Evolutionary conservation across 2,329 filamentous ascomycete genomes (phyloP).

Genomic region (Colletotrichum sidae): DNA sequence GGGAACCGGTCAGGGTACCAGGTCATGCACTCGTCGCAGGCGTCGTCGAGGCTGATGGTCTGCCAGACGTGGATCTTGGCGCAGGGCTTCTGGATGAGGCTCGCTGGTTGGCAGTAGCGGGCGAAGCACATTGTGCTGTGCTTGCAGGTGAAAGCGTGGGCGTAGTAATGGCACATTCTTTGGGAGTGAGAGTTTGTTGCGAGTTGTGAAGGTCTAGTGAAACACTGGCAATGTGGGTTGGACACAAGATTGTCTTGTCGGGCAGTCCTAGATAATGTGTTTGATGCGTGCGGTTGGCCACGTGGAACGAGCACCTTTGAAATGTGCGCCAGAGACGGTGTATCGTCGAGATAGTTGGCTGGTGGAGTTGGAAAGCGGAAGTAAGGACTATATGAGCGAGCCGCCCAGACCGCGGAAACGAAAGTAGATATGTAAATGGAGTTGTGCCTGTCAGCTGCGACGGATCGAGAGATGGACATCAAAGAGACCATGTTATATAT

Average conservation of each 20-base stretch:
- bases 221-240: no score
- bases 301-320: no score
- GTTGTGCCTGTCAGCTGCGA: background rate
- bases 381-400: no score
- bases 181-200: background rate
- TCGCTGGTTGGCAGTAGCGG: slow-evolving; percentile 49
- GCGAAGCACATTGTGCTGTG: slow-evolving; percentile 50
- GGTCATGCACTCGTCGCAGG: slow-evolving; percentile 49
- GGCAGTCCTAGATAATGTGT: no score
- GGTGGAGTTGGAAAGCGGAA: no score
- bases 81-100: slow-evolving; percentile 51
- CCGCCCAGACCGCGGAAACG: background rate
- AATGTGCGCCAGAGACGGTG: no score
- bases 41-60: slow-evolving; percentile 49
- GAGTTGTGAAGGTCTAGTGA: background rate
- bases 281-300: no score
- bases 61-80: slow-evolving; percentile 49
- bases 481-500: slow-evolving; percentile 15
- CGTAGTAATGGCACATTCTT: slow-evolving; percentile 53
- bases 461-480: background rate
- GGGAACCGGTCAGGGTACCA: slow-evolving; percentile 44
- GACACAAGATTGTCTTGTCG: no score
- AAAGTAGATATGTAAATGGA: background rate
- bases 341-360: no score
- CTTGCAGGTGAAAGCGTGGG: slow-evolving; percentile 50